Evolutionary conservation across 768 basidiomycete genomes (phyloP), one percentile per base, ranked within the genome.

Genomic region (Hydnum rufescens): DNA sequence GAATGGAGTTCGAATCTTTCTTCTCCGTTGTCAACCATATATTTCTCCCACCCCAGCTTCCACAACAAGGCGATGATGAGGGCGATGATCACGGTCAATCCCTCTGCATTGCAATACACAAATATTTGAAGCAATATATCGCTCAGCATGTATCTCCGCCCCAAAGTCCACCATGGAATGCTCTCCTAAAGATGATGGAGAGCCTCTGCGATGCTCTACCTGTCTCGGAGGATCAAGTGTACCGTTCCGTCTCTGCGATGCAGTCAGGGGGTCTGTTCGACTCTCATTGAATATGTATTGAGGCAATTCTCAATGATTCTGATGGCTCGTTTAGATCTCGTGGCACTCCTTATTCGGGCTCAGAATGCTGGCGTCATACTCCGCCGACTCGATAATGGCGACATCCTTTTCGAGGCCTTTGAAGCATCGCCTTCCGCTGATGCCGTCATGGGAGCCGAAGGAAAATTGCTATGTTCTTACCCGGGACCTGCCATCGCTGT

Each of bases 321-420:
- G 5, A 31, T 8, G n/a, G n/a, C 6, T 51, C 32, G 8, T 51
- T 51, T 31, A 74, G 74, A 67, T 50, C 59, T 64, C 5, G 52
- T 69, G 3, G 60, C 62, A 19, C 62, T 71, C 34, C 64, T 64
- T 3, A 64, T 76, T 30, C 62, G 61, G 23, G 64, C 66, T 0
- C 75, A 76, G 53, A 76, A 76, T 49, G 73, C 70, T 3, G 71
- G 65, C 5, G 51, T 75, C 3, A 58, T 75, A 18, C 28, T 54
- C 46, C 53, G 49, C 23, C 32, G 46, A n/a, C 22, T 13, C 51
- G 19, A 16, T 4, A n/a, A 4, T 16, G 36, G 56, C 13, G 25
- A 67, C 8, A 53, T 64, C 23, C 52, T 64, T 23, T 67, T 71
- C 52, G 74, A 75, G 55, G 59, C 61, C 4, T 76, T 75, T 52